Evolutionary conservation across 2,329 filamentous ascomycete species (phyloP).

Genomic region (Bertia moriformis): DNA sequence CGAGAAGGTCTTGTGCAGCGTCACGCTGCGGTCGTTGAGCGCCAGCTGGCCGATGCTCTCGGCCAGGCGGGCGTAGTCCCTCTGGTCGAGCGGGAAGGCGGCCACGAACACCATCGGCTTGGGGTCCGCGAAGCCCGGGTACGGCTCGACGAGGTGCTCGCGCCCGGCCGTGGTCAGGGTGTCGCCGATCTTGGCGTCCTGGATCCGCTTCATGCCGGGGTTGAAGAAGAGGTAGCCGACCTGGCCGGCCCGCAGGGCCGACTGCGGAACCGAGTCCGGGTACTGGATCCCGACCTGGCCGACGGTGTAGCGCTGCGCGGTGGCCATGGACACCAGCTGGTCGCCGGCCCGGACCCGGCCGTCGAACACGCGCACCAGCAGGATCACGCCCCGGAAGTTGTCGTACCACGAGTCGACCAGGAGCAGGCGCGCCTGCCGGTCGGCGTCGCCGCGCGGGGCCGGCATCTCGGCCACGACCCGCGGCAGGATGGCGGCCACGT

Average conservation of each 20-base stretch:
- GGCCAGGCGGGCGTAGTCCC: conserved; percentile 72
- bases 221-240: conserved; percentile 97
- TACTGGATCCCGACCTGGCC: conserved; percentile 97
- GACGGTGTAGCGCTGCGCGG: conserved; percentile 76
- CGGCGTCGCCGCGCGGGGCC: conserved; percentile 58
- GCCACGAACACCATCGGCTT: conserved; percentile 99
- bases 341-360: conserved; percentile 73
- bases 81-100: conserved; percentile 83
- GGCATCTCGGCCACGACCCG: conserved; percentile 76
- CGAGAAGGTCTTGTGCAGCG: conserved; percentile 82
- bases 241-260: conserved; percentile 71
- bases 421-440: conserved; percentile 64
- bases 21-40: conserved; percentile 89
- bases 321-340: conserved; percentile 74
- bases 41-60: conserved; percentile 90
- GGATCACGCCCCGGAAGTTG: conserved; percentile 81
- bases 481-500: conserved; percentile 71
- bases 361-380: conserved; percentile 83
- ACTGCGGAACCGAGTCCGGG: conserved; percentile 71
- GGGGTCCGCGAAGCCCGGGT: conserved; percentile 88
- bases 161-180: conserved; percentile 75
- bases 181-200: conserved; percentile 91
- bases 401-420: conserved; percentile 98
- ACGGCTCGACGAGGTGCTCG: conserved; percentile 62
- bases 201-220: conserved; percentile 91